Evolutionary conservation across 2,329 filamentous ascomycete species (phyloP).

Genomic region (Hymenoscyphus occultus): DNA sequence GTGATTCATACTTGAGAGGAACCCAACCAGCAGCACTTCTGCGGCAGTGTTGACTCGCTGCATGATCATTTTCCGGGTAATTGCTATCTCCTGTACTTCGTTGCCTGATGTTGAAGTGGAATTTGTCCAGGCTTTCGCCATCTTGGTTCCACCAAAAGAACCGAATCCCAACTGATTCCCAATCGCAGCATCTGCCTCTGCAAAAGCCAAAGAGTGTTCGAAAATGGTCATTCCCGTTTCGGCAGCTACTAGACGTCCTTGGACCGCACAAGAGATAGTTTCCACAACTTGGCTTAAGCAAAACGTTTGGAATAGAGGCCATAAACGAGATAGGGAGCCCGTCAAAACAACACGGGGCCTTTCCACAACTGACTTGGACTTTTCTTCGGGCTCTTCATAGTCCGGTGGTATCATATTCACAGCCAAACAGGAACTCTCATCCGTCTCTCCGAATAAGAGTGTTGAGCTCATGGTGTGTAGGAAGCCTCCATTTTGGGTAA

Average conservation of each 20-base stretch:
- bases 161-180: conserved; percentile 75
- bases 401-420: conserved; percentile 66
- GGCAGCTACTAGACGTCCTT: conserved; percentile 73
- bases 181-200: conserved; percentile 88
- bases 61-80: conserved; percentile 66
- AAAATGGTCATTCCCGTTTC: conserved; percentile 97
- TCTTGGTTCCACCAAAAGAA: conserved; percentile 40
- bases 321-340: conserved; percentile 75
- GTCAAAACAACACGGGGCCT: conserved; percentile 23
- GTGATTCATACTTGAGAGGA: conserved; percentile 88
- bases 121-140: conserved; percentile 19
- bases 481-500: conserved; percentile 65
- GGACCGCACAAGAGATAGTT: conserved; percentile 81
- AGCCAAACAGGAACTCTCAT: conserved; percentile 71
- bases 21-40: conserved; percentile 80
- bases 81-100: conserved; percentile 44
- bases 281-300: conserved; percentile 83
- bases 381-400: conserved; percentile 43
- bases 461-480: conserved; percentile 70
- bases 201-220: conserved; percentile 92
- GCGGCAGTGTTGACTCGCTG: conserved; percentile 82
- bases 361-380: conserved; percentile 12
- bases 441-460: conserved; percentile 70
- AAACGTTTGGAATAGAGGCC: conserved; percentile 70
- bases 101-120: conserved; percentile 20